A percentile compares a stretch with the other conserved stretches of the same genome.
These are phyloP conservation scores for Russula compacta DNA, from an alignment of 768 basidiomycete genomes.

Conservation along the genomic window DNA sequence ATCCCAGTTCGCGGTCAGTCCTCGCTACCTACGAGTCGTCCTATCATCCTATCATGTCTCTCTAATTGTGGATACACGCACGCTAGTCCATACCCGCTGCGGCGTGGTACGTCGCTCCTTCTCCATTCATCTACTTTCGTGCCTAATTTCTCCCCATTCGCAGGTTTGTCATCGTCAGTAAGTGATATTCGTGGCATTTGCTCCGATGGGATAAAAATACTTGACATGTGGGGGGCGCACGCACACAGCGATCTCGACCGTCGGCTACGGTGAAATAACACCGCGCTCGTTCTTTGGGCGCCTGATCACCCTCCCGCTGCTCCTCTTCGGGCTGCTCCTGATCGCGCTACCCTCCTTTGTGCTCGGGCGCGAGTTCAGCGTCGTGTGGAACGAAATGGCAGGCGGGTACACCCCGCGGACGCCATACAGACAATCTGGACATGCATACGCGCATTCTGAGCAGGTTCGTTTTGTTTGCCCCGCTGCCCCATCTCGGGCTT, in stretches of 20 bases:
- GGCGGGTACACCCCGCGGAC: conserved; percentile 13
- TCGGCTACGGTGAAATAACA: conserved; percentile 88
- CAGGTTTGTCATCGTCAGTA: conserved; percentile 72
- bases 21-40: background rate
- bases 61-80: background rate
- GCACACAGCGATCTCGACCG: conserved; percentile 70
- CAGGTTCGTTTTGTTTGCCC: background rate
- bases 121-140: background rate
- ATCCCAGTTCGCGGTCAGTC: conserved; percentile 60
- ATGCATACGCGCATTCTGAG: background rate
- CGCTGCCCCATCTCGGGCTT: too few species aligned
- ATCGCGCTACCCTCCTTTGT: conserved; percentile 91
- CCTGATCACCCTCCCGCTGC: conserved; percentile 74
- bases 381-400: conserved; percentile 82
- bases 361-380: conserved; percentile 82
- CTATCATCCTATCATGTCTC: background rate
- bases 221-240: background rate
- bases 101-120: conserved; percentile 50
- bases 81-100: conserved; percentile 59
- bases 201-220: background rate
- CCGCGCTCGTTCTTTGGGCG: conserved; percentile 84
- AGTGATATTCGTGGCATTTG: conserved; percentile 27
- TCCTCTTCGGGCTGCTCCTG: conserved; percentile 78
- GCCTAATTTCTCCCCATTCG: background rate
- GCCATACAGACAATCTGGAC: background rate